Percentiles rank a stretch among this genome's conserved stretches.
These are phyloP conservation scores for Daldinia childiae DNA, from an alignment of 495 filamentous ascomycete species.

Conservation along the genomic window DNA sequence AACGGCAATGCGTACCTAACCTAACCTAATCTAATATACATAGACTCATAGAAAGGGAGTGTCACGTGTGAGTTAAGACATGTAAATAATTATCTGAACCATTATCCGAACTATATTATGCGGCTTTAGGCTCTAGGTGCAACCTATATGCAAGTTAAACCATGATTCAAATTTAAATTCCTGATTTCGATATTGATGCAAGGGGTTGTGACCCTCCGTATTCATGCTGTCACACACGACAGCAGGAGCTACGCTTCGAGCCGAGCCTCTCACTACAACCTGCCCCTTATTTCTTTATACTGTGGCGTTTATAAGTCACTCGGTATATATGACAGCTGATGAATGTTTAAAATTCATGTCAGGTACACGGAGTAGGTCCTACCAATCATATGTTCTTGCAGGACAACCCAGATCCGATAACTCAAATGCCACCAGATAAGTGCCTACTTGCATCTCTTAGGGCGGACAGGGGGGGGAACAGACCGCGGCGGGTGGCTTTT, in stretches of 20 bases:
- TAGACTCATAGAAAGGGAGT: background rate
- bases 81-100: background rate
- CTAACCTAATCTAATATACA: too few species aligned
- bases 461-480: slow-evolving; percentile 7
- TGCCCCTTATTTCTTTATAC: slow-evolving; percentile 3
- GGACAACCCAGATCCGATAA: slow-evolving; percentile 10
- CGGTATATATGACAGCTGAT: background rate
- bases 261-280: slow-evolving; percentile 8
- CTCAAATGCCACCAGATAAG: slow-evolving; percentile 20
- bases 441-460: background rate
- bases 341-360: slow-evolving; percentile 9
- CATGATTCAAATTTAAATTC: slow-evolving; percentile 11
- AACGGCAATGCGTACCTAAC: background rate
- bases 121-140: slow-evolving; percentile 16
- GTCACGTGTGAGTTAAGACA: background rate
- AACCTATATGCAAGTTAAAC: slow-evolving; percentile 16
- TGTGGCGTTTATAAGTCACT: slow-evolving; percentile 20
- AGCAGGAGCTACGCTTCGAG: slow-evolving; percentile 13
- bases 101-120: slow-evolving; percentile 17
- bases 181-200: slow-evolving; percentile 28
- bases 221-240: slow-evolving; percentile 20
- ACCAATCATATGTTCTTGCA: slow-evolving; percentile 20
- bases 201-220: slow-evolving; percentile 40
- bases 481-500: slow-evolving; percentile 17
- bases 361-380: background rate